A percentile compares a stretch with the other conserved stretches of the same genome.
These are phyloP conservation scores for Bonia amplexicaulis DNA, from an alignment of 176 grass and related monocot genomes.

Conservation along the genomic window DNA sequence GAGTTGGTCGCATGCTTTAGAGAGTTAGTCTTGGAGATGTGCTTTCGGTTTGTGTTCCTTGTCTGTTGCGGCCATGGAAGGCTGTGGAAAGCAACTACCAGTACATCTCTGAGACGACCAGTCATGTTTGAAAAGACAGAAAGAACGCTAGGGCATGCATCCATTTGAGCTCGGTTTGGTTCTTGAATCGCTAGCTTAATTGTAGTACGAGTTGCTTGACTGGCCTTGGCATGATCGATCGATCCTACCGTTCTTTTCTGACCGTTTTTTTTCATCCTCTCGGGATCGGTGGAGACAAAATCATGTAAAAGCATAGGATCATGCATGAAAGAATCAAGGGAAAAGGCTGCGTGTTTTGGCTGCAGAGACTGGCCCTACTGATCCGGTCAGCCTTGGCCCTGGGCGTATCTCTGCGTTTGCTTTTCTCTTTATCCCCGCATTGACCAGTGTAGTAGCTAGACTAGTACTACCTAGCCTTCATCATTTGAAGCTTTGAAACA, in stretches of 20 bases:
- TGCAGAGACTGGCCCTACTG: background rate
- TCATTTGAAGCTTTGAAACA: background rate
- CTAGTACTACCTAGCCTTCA: background rate
- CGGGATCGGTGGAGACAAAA: conserved; percentile 31
- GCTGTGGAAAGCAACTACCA: background rate
- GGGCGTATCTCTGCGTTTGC: conserved; percentile 29
- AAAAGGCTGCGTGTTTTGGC: conserved; percentile 19
- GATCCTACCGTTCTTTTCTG: background rate
- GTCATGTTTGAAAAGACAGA: background rate
- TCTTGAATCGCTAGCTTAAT: background rate
- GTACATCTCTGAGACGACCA: background rate
- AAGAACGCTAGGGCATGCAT: background rate
- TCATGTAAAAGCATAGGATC: background rate
- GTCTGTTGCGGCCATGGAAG: conserved; percentile 39
- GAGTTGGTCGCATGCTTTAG: background rate
- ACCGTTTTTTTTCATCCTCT: background rate
- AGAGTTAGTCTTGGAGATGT: background rate
- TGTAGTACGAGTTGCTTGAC: background rate
- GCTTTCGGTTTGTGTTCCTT: conserved; percentile 24
- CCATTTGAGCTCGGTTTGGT: background rate
- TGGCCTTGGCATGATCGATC: background rate
- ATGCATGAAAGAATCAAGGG: conserved; percentile 4
- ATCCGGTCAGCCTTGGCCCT: conserved; percentile 20
- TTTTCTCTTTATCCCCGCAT: conserved; percentile 15
- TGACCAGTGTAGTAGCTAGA: conserved; percentile 1